Evolutionary conservation across 2,329 filamentous ascomycete species (phyloP).

Genomic region (Aspergillus quadricinctus): DNA sequence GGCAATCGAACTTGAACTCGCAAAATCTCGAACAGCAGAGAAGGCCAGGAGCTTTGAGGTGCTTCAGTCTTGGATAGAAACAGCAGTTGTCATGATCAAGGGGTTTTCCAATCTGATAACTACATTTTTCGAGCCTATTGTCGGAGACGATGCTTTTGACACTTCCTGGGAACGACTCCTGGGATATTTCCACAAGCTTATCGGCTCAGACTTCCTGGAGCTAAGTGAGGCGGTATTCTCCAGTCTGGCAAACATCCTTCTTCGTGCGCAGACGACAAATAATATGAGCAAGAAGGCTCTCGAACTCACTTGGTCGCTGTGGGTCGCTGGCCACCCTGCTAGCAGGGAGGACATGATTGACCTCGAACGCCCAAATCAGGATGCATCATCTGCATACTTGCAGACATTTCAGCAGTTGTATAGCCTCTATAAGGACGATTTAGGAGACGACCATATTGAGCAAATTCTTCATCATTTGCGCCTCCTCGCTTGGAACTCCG

Average conservation of each 20-base stretch:
- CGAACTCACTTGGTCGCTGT: constrained; percentile 63
- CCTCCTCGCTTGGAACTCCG: constrained; percentile 68
- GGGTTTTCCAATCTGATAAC: constrained; percentile 70
- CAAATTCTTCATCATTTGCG: constrained; percentile 69
- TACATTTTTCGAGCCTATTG: constrained; percentile 70
- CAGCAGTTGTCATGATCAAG: constrained; percentile 67
- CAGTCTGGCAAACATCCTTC: constrained; percentile 60
- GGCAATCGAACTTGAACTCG: constrained; percentile 57
- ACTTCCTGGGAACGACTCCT: constrained; percentile 73
- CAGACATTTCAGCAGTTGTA: constrained; percentile 73
- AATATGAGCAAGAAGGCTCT: constrained; percentile 47
- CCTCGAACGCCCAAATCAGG: constrained; percentile 63
- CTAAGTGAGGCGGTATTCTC: constrained; percentile 69
- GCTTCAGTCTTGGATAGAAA: constrained; percentile 64
- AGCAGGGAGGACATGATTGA: constrained; percentile 41
- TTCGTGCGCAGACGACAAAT: constrained; percentile 41
- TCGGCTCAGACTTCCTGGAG: constrained; percentile 62
- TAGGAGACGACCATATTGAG: constrained; percentile 59
- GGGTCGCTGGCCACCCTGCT: constrained; percentile 62
- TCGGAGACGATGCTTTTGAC: constrained; percentile 62
- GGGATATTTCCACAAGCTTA: constrained; percentile 60
- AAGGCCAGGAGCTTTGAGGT: constrained; percentile 21
- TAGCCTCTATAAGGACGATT: constrained; percentile 61
- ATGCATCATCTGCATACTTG: constrained; percentile 80
- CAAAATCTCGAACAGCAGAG: constrained; percentile 11